phyloP scores from a whole-genome alignment of 2,329 filamentous ascomycete genomes.

The Fusarium buharicum region DNA sequence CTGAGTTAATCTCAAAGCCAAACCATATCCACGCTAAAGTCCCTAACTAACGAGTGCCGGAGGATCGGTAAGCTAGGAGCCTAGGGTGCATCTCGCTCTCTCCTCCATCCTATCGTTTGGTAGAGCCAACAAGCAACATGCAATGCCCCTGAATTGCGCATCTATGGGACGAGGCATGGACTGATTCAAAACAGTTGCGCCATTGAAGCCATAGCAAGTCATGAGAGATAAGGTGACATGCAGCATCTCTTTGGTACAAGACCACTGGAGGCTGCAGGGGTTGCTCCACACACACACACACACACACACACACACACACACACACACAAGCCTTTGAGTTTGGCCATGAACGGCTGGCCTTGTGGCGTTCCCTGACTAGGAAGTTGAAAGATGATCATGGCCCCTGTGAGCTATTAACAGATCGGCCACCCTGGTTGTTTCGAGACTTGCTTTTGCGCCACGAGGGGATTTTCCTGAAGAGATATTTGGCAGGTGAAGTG shows the following conservation, averaged over 20 bases:
- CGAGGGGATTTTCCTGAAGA: background rate
- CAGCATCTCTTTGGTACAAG: constrained; percentile 24
- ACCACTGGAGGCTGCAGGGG: constrained; percentile 39
- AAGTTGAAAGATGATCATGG: constrained; percentile 24
- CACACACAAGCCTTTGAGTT: constrained; percentile 30
- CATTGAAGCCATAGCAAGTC: constrained; percentile 30
- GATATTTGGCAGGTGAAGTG: background rate
- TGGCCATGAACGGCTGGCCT: constrained; percentile 39
- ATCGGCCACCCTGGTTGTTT: constrained; percentile 5
- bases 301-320: constrained; percentile 22
- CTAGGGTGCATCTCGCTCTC: background rate
- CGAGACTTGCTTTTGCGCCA: constrained; percentile 14
- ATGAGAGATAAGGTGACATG: constrained; percentile 29
- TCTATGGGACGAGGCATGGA: constrained; percentile 16
- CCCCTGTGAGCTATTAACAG: constrained; percentile 35
- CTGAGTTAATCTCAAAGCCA: constrained; percentile 8
- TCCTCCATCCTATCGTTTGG: background rate
- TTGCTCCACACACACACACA: constrained; percentile 30
- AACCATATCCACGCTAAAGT: background rate
- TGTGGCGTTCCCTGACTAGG: constrained; percentile 36
- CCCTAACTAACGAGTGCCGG: constrained; percentile 13
- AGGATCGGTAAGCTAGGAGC: constrained; percentile 25
- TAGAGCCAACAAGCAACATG: constrained; percentile 6
- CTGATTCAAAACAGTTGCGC: constrained; percentile 31
- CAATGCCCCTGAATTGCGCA: constrained; percentile 4